These are phyloP conservation scores for Citrus sinensis DNA, from an alignment of 345 rosid genomes.

Conservation along the genomic window DVS_A1.0 CM039163.1:7434501-7435000, in stretches of 20 bases:
- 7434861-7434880: constrained; percentile 27
- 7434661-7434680: neutral
- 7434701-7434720: constrained; percentile 12
- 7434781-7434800: constrained; percentile 20
- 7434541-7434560: too few species aligned
- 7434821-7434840: constrained; percentile 34
- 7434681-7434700: constrained; percentile 19
- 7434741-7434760: constrained; percentile 38
- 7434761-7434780: constrained; percentile 17
- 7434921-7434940: constrained; percentile 40
- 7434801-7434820: constrained; percentile 31
- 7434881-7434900: constrained; percentile 16
- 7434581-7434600: too few species aligned
- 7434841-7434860: constrained; percentile 30
- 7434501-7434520: too few species aligned
- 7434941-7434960: constrained; percentile 52
- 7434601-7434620: too few species aligned
- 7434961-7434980: constrained; percentile 27
- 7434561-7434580: too few species aligned
- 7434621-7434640: too few species aligned
- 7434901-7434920: constrained; percentile 17
- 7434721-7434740: constrained; percentile 26
- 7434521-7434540: too few species aligned
- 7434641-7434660: neutral
- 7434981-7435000: constrained; percentile 27